A percentile compares a stretch with the other conserved stretches of the same genome.
These are phyloP conservation scores for Aspergillus cavernicola DNA, from an alignment of 495 filamentous ascomycete species.

Conservation along the genomic window DNA sequence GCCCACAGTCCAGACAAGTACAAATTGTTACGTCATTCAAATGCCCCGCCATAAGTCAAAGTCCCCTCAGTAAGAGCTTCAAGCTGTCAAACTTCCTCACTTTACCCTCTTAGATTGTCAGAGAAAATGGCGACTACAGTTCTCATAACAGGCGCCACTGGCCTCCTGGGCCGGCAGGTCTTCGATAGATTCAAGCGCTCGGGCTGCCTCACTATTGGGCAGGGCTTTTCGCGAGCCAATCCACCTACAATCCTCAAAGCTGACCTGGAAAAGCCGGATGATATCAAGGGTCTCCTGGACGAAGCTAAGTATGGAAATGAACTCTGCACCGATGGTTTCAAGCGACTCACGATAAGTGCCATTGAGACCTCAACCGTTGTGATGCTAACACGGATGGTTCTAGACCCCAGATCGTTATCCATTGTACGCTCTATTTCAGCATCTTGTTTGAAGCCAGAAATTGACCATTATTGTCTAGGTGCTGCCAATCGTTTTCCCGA, in stretches of 20 bases:
- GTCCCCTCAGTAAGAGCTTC: neutral
- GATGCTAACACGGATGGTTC: slow-evolving; percentile 10
- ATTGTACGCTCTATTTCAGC: slow-evolving; percentile 55
- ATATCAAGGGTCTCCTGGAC: slow-evolving; percentile 61
- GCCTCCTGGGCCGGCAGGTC: slow-evolving; percentile 78
- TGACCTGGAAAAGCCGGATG: slow-evolving; percentile 58
- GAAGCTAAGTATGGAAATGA: slow-evolving; percentile 41
- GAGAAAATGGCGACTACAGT: slow-evolving; percentile 55
- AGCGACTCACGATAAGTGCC: neutral
- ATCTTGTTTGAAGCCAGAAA: neutral
- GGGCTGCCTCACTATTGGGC: slow-evolving; percentile 77
- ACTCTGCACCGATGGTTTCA: neutral
- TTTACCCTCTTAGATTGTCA: too few relatives aligned
- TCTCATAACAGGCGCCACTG: slow-evolving; percentile 82
- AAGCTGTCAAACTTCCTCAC: neutral
- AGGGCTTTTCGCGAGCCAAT: slow-evolving; percentile 68
- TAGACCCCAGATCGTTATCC: slow-evolving; percentile 79
- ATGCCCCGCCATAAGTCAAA: slow-evolving; percentile 7
- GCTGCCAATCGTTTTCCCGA: slow-evolving; percentile 92
- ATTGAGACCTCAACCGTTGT: neutral
- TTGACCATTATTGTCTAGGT: slow-evolving; percentile 44
- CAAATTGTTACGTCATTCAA: slow-evolving; percentile 15
- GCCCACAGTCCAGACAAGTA: too few relatives aligned
- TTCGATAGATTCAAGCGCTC: slow-evolving; percentile 66
- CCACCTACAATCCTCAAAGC: slow-evolving; percentile 73